phyloP scores from a whole-genome alignment of 768 basidiomycete genomes.

The Lentinula lateritia region DNA sequence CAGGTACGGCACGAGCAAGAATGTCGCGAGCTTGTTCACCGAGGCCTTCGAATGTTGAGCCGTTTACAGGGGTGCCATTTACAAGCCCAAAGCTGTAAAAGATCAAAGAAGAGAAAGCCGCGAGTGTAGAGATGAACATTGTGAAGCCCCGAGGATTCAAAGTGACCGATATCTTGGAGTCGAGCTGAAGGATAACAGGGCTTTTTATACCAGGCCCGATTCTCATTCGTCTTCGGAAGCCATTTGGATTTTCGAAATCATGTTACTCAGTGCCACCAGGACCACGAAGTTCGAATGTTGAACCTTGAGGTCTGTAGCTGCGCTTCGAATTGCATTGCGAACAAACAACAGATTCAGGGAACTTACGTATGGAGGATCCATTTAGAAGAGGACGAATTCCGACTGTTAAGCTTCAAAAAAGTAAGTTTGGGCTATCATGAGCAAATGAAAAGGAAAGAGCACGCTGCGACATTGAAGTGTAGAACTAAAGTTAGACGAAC shows the following conservation, averaged over 20 bases:
- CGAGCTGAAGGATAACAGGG: neutral
- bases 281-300: neutral
- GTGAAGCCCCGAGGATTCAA: slow-evolving; percentile 9
- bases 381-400: neutral
- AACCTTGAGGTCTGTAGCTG: neutral
- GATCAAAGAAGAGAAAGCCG: slow-evolving; percentile 12
- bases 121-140: slow-evolving; percentile 11
- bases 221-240: neutral
- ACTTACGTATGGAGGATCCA: neutral
- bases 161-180: slow-evolving; percentile 1
- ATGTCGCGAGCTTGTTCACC: slow-evolving; percentile 25
- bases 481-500: neutral
- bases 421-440: neutral
- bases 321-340: neutral
- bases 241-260: neutral
- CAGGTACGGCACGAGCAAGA: slow-evolving; percentile 28
- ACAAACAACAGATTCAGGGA: slow-evolving; percentile 1
- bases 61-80: slow-evolving; percentile 13
- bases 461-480: neutral
- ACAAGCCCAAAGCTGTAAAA: slow-evolving; percentile 12
- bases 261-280: neutral
- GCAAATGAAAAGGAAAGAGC: neutral
- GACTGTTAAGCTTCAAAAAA: neutral
- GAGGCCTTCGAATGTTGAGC: slow-evolving; percentile 20
- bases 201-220: neutral